phyloP scores from a whole-genome alignment of 108 stramenopile genomes.

The Cyclostephanos invisitatus region DNA sequence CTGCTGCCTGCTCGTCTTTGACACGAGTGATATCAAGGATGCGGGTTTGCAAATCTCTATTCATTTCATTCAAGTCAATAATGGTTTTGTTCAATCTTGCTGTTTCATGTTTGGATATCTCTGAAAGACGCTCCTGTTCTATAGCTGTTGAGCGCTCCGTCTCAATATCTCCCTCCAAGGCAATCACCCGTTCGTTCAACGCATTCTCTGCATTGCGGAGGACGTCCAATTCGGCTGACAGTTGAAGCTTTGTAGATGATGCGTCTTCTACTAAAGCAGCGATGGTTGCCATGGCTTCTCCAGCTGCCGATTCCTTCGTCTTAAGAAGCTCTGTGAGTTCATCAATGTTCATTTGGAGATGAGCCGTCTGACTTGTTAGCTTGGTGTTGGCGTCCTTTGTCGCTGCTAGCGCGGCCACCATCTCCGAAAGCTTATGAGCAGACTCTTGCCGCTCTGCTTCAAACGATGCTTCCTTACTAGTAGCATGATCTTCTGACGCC shows the following conservation, averaged over 20 bases:
- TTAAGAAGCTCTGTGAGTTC: no score
- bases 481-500: no score
- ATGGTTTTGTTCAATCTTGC: slow-evolving; percentile 14
- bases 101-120: slow-evolving; percentile 14
- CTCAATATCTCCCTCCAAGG: neutral
- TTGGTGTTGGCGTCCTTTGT: no score
- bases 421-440: no score
- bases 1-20: no score
- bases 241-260: neutral
- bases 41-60: neutral
- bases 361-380: no score
- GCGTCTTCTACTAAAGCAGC: neutral
- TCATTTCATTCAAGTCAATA: neutral
- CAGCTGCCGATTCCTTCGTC: no score
- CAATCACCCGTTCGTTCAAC: neutral
- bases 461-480: no score
- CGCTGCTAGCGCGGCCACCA: no score
- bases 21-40: no score
- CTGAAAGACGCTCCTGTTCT: neutral
- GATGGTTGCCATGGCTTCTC: neutral
- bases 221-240: neutral
- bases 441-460: no score
- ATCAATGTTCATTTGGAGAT: no score
- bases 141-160: neutral
- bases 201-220: neutral